Conservation (phyloP, 495 filamentous ascomycete genomes). For the Lasiosphaeria miniovina region DNA sequence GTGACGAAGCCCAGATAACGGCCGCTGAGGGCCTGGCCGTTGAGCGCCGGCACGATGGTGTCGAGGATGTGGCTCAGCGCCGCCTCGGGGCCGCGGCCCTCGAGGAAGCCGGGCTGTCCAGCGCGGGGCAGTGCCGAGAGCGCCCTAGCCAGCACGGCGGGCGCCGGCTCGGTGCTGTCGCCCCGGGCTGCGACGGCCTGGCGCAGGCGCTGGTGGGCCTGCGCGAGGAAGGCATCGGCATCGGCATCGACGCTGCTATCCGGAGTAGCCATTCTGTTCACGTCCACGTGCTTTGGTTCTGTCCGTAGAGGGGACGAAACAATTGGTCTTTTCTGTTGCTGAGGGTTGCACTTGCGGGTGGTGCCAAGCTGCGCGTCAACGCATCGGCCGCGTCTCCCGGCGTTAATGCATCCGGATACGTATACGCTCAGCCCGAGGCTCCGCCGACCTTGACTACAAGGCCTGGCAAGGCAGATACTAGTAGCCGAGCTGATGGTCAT, state of each 20-base stretch:
- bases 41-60: conserved; percentile 65
- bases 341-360: no score
- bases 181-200: conserved; percentile 14
- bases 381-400: no score
- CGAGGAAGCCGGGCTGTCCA: conserved; percentile 10
- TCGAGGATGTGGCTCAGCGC: conserved; percentile 46
- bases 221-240: conserved; percentile 6
- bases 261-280: not conserved
- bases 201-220: conserved; percentile 21
- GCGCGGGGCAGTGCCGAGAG: conserved; percentile 26
- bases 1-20: conserved; percentile 88
- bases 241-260: not conserved
- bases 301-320: not conserved
- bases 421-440: no score
- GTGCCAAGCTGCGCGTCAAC: no score
- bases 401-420: no score
- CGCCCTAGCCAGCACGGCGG: conserved; percentile 16
- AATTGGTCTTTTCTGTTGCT: no score
- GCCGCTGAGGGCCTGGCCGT: conserved; percentile 56
- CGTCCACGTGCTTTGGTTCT: not conserved
- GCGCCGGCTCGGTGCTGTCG: conserved; percentile 22
- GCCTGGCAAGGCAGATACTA: no score
- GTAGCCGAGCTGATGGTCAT: no score
- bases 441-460: no score
- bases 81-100: conserved; percentile 20